Evolutionary conservation across 441 rosid genomes (phyloP), one percentile per base, ranked within the genome.

Genomic region (Bruguiera hainesii): DNA sequence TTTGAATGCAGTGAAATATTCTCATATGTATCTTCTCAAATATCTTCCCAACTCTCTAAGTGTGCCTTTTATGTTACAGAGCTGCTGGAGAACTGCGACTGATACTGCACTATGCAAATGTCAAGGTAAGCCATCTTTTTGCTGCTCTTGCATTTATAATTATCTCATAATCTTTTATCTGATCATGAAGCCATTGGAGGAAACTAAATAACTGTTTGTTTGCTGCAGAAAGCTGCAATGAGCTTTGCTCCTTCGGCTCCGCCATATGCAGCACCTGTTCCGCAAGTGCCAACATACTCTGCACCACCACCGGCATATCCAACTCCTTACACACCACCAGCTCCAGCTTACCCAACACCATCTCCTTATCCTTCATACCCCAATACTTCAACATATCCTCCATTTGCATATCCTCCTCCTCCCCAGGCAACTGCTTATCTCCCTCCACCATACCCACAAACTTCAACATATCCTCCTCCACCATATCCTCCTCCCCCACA

Each of bases 81-180:
- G 71, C 61, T 53, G 94, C 92, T 1, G 97, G 97, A 66, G 94
- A 86, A 77, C 82, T 85, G 62, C 80, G 84, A 46, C 73, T 89
- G 71, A 85, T 87, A 25, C 8, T 89, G 73, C 95, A 85, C 69
- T 89, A 80, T 29, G 67, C 78, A 55, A 86, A 78, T 52, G 88
- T 90, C 64, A 84, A 66, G 4, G 97, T 87, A 80, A 83, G 80
- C 33, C 57, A 18, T 46, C 26, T n/a, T 33, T 59, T 23, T 23
- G 46, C 7, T 56, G 6, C 64, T 46, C 60, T 5, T 50, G 39
- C 55, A 49, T 49, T 50, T 61, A 7, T 49, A 60, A 26, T 39
- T 39, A n/a, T 10, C 11, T 25, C 46, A 7, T 66, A 30, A 21
- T 61, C 49, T 15, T 59, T 31, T 51, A 20, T 33, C 9, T 5